Conservation (phyloP, 148 eudicot species). For the Fagopyrum homotropicum region DNA sequence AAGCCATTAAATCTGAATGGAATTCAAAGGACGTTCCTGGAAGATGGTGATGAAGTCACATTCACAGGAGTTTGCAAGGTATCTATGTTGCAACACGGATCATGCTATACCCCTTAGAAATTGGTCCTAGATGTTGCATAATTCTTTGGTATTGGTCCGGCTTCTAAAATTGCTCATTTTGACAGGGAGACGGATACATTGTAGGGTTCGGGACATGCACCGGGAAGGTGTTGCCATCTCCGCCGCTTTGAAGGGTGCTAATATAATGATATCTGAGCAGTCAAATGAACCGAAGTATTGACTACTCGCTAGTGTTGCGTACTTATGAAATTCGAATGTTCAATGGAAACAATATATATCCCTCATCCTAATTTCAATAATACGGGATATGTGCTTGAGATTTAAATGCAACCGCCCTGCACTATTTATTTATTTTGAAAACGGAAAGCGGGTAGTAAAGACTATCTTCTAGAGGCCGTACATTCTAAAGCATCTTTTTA, state of each 20-base stretch:
- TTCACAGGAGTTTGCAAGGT: constrained; percentile 84
- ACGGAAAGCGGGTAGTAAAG: no score
- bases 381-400: neutral
- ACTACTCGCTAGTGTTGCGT: neutral
- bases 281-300: neutral
- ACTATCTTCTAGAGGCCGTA: no score
- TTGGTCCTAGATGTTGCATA: neutral
- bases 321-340: neutral
- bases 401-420: neutral
- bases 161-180: constrained; percentile 13
- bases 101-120: neutral
- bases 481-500: no score
- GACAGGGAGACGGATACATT: constrained; percentile 79
- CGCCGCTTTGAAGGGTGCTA: neutral
- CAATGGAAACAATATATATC: neutral
- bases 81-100: neutral
- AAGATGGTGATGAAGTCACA: constrained; percentile 93
- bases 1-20: constrained; percentile 56
- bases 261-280: neutral
- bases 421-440: no score
- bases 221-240: constrained; percentile 72
- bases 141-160: neutral
- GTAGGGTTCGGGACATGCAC: constrained; percentile 84
- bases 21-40: constrained; percentile 58
- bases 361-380: neutral